Evolutionary conservation across 345 rosid genomes (phyloP), one percentile per base, ranked within the genome.

Genomic region (Corchorus capsularis): DNA sequence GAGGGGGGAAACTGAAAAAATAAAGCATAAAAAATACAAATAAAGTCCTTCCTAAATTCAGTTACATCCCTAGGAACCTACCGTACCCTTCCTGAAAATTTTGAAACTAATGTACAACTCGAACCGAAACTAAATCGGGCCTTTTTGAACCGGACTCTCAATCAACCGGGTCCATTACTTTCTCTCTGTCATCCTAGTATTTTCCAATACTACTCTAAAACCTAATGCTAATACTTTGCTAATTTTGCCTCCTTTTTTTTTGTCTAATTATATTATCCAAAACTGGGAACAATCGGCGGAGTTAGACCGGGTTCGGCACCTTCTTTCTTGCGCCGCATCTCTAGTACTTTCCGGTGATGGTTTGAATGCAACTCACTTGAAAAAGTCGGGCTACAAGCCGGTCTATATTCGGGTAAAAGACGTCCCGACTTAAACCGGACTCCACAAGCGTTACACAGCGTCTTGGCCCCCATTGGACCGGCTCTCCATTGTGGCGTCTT

Each of bases 401-500:
- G 98, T 78, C 99, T 80, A 74, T 93, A 95, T 73, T 95, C 98
- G 14, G 99, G 98, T 41, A 90, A 77, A 10, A 95, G 83, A 76
- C 99, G 87, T 41, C 99, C 99, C 32, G 98, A 95, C 79, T 95
- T 95, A 79, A 79, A 93, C 81, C 98, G 81, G 60, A 95, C 98
- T 8, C 99, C 98, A 22, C 98, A 95, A 0, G 98, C 98, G 79
- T 95, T 95, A 75, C 99, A 95, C 17, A 95, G 79, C 19, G 97
- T 93, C 85, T 95, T 95, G 45, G 92, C 86, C 41, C 99, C 99
- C 34, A 83, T 77, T 19, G 99, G 99, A 50, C 99, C 99, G 77
- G 94, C 82, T 75, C 99, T 79, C 99, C 99, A 94, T 71, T 94
- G 99, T 61, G 98, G 98, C 13, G 97, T 94, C 85, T 90, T 93